Evolutionary conservation across 352 stramenopile genomes (phyloP).

Genomic region (Nothophytophthora sp.): DNA sequence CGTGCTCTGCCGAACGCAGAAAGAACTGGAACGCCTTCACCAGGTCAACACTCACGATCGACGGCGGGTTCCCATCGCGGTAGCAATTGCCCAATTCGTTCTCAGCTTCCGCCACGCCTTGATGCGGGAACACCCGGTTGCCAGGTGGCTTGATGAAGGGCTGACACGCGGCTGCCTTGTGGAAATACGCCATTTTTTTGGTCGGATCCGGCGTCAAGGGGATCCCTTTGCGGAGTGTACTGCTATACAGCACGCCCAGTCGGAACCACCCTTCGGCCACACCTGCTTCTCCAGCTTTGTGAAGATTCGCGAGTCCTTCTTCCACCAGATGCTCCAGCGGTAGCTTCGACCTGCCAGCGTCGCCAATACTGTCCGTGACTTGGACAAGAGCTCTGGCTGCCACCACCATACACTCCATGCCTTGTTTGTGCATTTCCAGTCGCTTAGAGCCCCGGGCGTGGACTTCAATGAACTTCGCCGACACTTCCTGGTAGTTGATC

Average conservation of each 20-base stretch:
- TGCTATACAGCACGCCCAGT: conserved; percentile 37
- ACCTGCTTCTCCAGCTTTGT: conserved; percentile 29
- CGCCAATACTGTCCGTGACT: conserved; percentile 24
- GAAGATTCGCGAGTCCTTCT: conserved; percentile 22
- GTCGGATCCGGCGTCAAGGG: conserved; percentile 20
- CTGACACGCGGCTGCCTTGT: conserved; percentile 27
- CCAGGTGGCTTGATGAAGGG: conserved; percentile 36
- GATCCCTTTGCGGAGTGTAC: conserved; percentile 16
- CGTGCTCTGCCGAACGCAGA: conserved; percentile 34
- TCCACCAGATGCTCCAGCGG: conserved; percentile 14
- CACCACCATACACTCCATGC: conserved; percentile 19
- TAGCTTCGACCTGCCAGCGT: conserved; percentile 11
- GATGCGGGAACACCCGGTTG: conserved; percentile 25
- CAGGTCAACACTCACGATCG: conserved; percentile 14
- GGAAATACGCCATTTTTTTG: conserved; percentile 35
- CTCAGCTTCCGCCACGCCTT: conserved; percentile 38
- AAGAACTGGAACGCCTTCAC: conserved; percentile 34
- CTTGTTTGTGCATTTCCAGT: conserved; percentile 23
- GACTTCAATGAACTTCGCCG: conserved; percentile 28
- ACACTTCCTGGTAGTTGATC: conserved; percentile 38
- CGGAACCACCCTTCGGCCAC: conserved; percentile 42
- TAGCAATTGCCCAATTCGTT: conserved; percentile 39
- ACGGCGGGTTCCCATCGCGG: conserved; percentile 26
- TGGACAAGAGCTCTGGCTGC: conserved; percentile 22
- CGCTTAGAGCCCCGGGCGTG: conserved; percentile 16